Conservation (phyloP, 805 yeast genomes). For the Kazachstania taianensis region DNA sequence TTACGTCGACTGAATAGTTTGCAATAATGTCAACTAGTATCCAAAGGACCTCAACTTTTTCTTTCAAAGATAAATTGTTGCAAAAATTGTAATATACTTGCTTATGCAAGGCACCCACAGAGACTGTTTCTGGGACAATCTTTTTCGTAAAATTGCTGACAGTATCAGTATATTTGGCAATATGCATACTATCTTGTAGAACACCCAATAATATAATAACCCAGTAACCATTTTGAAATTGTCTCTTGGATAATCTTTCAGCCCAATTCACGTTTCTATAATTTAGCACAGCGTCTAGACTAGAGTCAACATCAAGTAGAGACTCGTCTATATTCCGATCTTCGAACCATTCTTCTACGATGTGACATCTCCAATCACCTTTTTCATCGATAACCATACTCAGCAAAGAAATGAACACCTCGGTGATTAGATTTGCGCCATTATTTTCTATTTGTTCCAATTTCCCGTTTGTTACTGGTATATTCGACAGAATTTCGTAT, state of each 20-base stretch:
- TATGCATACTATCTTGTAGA: conserved; percentile 30
- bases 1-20: conserved; percentile 20
- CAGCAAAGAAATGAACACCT: conserved; percentile 16
- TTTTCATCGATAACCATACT: conserved; percentile 18
- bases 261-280: conserved; percentile 61
- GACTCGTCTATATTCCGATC: conserved; percentile 9
- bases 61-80: conserved; percentile 36
- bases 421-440: conserved; percentile 15
- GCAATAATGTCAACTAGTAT: conserved; percentile 51
- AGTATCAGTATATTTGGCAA: conserved; percentile 15
- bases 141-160: conserved; percentile 43
- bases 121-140: conserved; percentile 36
- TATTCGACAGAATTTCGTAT: conserved; percentile 10
- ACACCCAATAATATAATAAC: conserved; percentile 65
- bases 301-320: conserved; percentile 8
- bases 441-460: conserved; percentile 11
- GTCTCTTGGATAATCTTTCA: conserved; percentile 59
- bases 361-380: conserved; percentile 22
- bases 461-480: conserved; percentile 10
- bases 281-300: conserved; percentile 33
- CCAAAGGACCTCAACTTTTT: conserved; percentile 46
- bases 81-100: conserved; percentile 37
- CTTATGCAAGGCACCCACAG: conserved; percentile 4
- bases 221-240: conserved; percentile 81
- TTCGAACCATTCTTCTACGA: conserved; percentile 20